Evolutionary conservation across 805 yeast genomes (phyloP).

Genomic region (Pichia nakasei): DNA sequence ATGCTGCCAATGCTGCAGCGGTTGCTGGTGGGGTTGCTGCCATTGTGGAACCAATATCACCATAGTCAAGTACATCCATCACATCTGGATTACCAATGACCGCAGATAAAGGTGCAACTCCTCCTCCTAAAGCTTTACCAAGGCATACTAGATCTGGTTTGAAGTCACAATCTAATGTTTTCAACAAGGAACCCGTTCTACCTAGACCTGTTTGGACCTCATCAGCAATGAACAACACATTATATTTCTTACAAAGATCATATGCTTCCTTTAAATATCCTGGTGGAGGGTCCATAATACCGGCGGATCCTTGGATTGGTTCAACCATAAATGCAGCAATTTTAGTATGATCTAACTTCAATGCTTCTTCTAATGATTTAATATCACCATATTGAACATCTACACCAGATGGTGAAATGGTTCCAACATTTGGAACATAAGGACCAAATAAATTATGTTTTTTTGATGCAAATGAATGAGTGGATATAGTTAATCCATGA

Average conservation of each 20-base stretch:
- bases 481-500: conserved; percentile 23
- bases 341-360: conserved; percentile 14
- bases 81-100: conserved; percentile 18
- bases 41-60: conserved; percentile 25
- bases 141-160: conserved; percentile 23
- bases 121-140: conserved; percentile 23
- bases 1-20: conserved; percentile 22
- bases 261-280: conserved; percentile 17
- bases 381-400: conserved; percentile 18
- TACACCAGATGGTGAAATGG: conserved; percentile 19
- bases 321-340: conserved; percentile 25
- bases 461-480: conserved; percentile 17
- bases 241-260: conserved; percentile 19
- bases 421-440: conserved; percentile 17
- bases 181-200: conserved; percentile 19
- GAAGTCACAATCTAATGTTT: conserved; percentile 14
- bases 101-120: conserved; percentile 20
- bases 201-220: conserved; percentile 26
- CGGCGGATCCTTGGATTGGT: conserved; percentile 26
- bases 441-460: conserved; percentile 17
- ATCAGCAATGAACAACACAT: conserved; percentile 22
- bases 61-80: conserved; percentile 17
- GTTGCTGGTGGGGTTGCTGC: conserved; percentile 25
- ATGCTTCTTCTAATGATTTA: conserved; percentile 14
- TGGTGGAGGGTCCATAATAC: conserved; percentile 21